These are phyloP conservation scores for Phytophthora cryptogea DNA, from an alignment of 352 stramenopile species.

Conservation along the genomic window DNA sequence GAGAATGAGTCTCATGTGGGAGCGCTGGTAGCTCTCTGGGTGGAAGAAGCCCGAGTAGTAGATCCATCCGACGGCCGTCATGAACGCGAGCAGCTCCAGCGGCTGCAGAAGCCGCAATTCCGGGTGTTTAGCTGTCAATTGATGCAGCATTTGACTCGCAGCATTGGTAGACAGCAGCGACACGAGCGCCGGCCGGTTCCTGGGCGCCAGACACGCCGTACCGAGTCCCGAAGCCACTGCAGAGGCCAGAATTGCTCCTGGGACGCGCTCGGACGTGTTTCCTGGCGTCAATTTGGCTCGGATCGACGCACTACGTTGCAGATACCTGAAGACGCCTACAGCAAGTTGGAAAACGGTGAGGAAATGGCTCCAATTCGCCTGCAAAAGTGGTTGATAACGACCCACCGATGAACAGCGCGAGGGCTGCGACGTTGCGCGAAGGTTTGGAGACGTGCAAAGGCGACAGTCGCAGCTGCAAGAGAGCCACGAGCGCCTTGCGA, in stretches of 20 bases:
- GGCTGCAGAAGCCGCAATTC: constrained; percentile 37
- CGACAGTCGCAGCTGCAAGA: constrained; percentile 20
- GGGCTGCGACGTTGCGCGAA: constrained; percentile 48
- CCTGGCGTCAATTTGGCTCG: constrained; percentile 4
- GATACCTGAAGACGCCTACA: constrained; percentile 51
- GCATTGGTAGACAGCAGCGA: constrained; percentile 60
- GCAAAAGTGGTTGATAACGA: background rate
- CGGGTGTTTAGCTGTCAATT: constrained; percentile 36
- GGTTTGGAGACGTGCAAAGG: constrained; percentile 30
- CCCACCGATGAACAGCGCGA: constrained; percentile 68
- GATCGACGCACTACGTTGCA: constrained; percentile 33
- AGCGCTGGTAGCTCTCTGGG: constrained; percentile 58
- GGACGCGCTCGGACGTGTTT: background rate
- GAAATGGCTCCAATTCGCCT: too few relatives aligned
- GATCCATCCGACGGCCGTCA: constrained; percentile 60
- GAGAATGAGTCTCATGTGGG: constrained; percentile 62
- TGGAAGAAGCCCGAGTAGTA: constrained; percentile 65
- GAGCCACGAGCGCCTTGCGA: constrained; percentile 25
- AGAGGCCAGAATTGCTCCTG: constrained; percentile 23
- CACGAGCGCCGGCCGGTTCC: constrained; percentile 50
- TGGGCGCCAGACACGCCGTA: constrained; percentile 38
- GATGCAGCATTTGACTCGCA: constrained; percentile 38
- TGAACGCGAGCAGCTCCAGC: constrained; percentile 56
- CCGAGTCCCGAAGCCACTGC: constrained; percentile 39
- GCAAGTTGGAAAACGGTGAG: background rate